A percentile compares a stretch with the other conserved stretches of the same genome.
Evolutionary conservation across 352 stramenopile genomes (phyloP).

Genomic region (Pythium sp.): DNA sequence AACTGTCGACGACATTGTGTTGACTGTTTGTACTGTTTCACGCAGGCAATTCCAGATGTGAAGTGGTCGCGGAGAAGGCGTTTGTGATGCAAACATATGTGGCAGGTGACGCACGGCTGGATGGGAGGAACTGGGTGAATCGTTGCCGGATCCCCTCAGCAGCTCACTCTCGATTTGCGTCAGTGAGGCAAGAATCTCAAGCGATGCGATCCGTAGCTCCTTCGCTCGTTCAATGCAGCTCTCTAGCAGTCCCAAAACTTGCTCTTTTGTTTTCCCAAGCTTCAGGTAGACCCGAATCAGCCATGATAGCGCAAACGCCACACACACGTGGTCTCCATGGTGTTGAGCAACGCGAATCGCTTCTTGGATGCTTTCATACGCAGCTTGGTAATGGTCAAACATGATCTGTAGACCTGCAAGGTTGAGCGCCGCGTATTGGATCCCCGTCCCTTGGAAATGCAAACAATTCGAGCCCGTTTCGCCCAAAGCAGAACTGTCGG

Average conservation of each 20-base stretch:
- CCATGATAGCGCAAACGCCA: constrained; percentile 91
- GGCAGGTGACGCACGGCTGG: constrained; percentile 26
- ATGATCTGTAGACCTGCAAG: constrained; percentile 83
- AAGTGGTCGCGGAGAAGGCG: constrained; percentile 34
- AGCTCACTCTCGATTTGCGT: constrained; percentile 53
- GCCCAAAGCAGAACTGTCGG: constrained; percentile 7
- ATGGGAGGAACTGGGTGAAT: background rate
- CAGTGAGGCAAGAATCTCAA: constrained; percentile 47
- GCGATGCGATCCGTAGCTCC: constrained; percentile 48
- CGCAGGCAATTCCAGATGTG: constrained; percentile 44
- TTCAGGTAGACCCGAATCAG: constrained; percentile 68
- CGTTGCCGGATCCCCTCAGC: constrained; percentile 20
- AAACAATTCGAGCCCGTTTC: constrained; percentile 14
- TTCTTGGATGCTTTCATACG: constrained; percentile 89
- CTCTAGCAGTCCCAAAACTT: constrained; percentile 41
- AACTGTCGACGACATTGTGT: constrained; percentile 2
- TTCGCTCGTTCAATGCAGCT: constrained; percentile 63
- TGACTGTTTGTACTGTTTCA: constrained; percentile 16
- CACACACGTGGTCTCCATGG: constrained; percentile 89
- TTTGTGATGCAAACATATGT: constrained; percentile 28
- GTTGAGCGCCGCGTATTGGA: constrained; percentile 91
- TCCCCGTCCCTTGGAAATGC: constrained; percentile 58
- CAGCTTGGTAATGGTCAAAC: constrained; percentile 77
- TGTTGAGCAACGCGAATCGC: constrained; percentile 92
- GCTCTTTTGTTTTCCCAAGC: constrained; percentile 51